Base-by-base conservation (phyloP, 2,329 filamentous ascomycete species). In the Phialophora tarda region DNA sequence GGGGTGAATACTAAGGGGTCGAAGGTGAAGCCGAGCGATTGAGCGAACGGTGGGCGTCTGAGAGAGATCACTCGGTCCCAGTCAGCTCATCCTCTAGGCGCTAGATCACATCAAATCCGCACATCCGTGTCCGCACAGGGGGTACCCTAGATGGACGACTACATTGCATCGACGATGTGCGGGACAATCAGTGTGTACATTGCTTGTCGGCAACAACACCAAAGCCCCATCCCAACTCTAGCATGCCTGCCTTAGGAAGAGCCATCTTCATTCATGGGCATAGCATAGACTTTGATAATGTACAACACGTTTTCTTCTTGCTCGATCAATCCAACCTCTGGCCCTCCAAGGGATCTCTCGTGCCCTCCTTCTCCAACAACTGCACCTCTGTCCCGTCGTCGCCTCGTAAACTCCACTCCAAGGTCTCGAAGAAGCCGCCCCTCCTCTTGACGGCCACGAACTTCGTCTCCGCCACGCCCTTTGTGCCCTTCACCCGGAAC, bases 401-500 rank as follows among this genome's bases (percentile, higher is more conserved):
- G 69, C 86, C 88, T 77, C 89, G 87, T 73, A 99, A 81, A 75
- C 89, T 95, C 93, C 94, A 99, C 82, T 93, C 91, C 64, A 89
- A 86, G 41, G 95, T 99, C 81, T 92, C 89, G 78, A 97, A 98
- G 82, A 89, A 83, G 32, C 86, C 85, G 77, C 86, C 86, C 71
- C 86, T 85, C 26, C 21, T 12, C 58, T 86, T 85, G 76, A 86
- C 83, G 81, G 91, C 95, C 72, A 84, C 86, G 79, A 99, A 96
- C 75, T 87, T 86, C 86, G 97, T 95, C 76, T 88, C 84, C 7
- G 88, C 95, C 72, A 83, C 81, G 65, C 80, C 82, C 76, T 84
- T 88, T 32, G 88, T 91, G 48, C 95, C 95, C 80, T 91, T 92
- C 30, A 99, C 95, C 80, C 87, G 85, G 78, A 97, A 98, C 63